Conservation (phyloP, 2,329 filamentous ascomycete genomes). For the Rutstroemia sydowiana region DNA sequence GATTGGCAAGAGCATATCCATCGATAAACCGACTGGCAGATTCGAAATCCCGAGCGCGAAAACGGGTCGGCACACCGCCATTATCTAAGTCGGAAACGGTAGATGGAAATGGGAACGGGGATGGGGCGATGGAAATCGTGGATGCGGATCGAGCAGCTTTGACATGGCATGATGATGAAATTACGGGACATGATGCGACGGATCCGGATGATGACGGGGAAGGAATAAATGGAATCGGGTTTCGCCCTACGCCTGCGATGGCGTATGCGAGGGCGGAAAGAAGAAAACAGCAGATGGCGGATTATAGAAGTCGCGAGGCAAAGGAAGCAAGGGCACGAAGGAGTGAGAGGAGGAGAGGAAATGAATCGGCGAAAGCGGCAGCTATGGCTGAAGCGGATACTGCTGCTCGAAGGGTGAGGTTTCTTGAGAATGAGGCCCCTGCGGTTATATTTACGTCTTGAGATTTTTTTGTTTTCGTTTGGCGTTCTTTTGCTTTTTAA, state of each 20-base stretch:
- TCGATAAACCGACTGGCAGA: constrained; percentile 25
- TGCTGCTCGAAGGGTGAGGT: constrained; percentile 24
- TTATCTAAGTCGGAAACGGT: constrained; percentile 2
- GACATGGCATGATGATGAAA: constrained; percentile 63
- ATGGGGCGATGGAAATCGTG: constrained; percentile 9
- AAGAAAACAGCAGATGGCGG: constrained; percentile 52
- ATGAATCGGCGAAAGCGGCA: constrained; percentile 10
- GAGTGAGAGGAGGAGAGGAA: constrained; percentile 41
- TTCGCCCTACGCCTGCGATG: constrained; percentile 55
- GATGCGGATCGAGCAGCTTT: constrained; percentile 43
- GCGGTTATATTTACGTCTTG: constrained; percentile 14
- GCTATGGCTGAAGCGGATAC: not conserved
- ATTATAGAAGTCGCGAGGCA: constrained; percentile 55
- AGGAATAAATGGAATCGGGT: constrained; percentile 61
- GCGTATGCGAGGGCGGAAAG: constrained; percentile 50
- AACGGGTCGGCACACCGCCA: constrained; percentile 24
- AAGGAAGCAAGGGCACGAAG: constrained; percentile 51
- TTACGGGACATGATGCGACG: constrained; percentile 57
- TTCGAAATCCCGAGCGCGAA: constrained; percentile 24
- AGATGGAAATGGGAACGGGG: constrained; percentile 7
- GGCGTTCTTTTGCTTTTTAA: too few relatives aligned
- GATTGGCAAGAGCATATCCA: constrained; percentile 22
- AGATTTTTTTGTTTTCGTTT: not conserved
- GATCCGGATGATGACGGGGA: constrained; percentile 61
- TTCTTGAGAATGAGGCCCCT: constrained; percentile 19